phyloP scores from a whole-genome alignment of 352 stramenopile species.

The Phytophthora ohioensis region DNA sequence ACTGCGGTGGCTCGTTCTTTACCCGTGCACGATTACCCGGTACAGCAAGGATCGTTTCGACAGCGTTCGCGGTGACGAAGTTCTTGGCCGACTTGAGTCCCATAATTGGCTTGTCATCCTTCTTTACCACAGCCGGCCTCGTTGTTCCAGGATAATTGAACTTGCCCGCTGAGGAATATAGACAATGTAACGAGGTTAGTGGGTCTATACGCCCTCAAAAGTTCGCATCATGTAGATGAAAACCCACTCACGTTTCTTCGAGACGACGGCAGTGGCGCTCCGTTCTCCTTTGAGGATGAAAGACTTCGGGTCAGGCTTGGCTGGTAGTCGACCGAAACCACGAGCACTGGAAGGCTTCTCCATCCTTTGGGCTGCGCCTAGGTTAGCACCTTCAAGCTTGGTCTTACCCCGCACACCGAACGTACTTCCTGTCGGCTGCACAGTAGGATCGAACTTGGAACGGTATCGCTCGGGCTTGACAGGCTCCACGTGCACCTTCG shows the following conservation, averaged over 20 bases:
- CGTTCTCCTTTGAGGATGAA: slow-evolving; percentile 81
- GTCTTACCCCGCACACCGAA: slow-evolving; percentile 86
- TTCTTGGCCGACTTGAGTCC: slow-evolving; percentile 94
- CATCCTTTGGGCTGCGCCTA: slow-evolving; percentile 52
- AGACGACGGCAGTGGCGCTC: slow-evolving; percentile 53
- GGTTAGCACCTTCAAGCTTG: slow-evolving; percentile 71
- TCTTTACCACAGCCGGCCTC: slow-evolving; percentile 81
- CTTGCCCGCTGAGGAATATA: slow-evolving; percentile 55
- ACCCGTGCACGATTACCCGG: slow-evolving; percentile 63
- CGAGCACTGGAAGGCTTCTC: slow-evolving; percentile 66
- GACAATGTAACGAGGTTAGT: neutral
- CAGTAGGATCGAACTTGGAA: slow-evolving; percentile 89
- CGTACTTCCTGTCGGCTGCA: slow-evolving; percentile 86
- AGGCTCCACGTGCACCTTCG: slow-evolving; percentile 63
- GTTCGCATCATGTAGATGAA: slow-evolving; percentile 2
- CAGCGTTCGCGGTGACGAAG: slow-evolving; percentile 93
- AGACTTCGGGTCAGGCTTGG: slow-evolving; percentile 74
- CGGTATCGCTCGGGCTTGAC: slow-evolving; percentile 89
- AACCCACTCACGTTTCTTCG: slow-evolving; percentile 46
- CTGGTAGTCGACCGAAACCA: slow-evolving; percentile 65
- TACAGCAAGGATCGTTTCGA: slow-evolving; percentile 91
- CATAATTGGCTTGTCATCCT: slow-evolving; percentile 92
- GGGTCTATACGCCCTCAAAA: neutral
- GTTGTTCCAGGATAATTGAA: slow-evolving; percentile 72
- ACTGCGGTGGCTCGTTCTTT: slow-evolving; percentile 78